Evolutionary conservation across 2,329 filamentous ascomycete genomes (phyloP).

Genomic region (Sordariomycetes sp.): DNA sequence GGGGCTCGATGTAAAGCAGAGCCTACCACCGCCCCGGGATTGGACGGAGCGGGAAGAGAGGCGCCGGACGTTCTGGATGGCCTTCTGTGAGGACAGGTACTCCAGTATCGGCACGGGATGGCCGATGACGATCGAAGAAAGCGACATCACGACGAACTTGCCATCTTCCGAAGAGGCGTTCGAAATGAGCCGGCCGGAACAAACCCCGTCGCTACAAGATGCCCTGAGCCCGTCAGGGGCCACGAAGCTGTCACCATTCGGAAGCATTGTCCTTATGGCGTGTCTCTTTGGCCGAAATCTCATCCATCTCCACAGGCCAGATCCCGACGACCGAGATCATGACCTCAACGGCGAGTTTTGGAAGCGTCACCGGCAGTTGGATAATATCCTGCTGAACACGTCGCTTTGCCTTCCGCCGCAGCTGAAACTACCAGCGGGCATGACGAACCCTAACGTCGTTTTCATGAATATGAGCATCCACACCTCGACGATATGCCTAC

Average conservation of each 20-base stretch:
- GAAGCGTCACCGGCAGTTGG: conserved; percentile 82
- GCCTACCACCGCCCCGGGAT: conserved; percentile 73
- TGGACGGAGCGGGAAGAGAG: conserved; percentile 93
- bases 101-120: conserved; percentile 94
- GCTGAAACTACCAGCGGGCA: conserved; percentile 66
- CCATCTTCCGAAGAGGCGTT: conserved; percentile 80
- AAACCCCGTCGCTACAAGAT: conserved; percentile 59
- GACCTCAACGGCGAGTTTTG: conserved; percentile 92
- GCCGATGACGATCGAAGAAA: conserved; percentile 91
- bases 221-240: conserved; percentile 63
- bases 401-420: conserved; percentile 71
- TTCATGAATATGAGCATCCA: conserved; percentile 97
- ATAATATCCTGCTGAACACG: conserved; percentile 82
- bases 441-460: conserved; percentile 73
- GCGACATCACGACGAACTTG: conserved; percentile 78
- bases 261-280: conserved; percentile 74
- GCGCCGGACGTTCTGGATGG: conserved; percentile 88
- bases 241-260: conserved; percentile 64
- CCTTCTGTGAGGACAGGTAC: conserved; percentile 83
- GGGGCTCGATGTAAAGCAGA: conserved; percentile 87
- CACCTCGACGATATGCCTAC: conserved; percentile 92
- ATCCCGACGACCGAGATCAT: conserved; percentile 68
- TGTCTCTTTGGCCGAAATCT: conserved; percentile 85
- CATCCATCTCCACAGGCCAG: conserved; percentile 80
- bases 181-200: conserved; percentile 64